Conservation (phyloP, 2,329 filamentous ascomycete species). For the Hypomyces rosellus region DNA sequence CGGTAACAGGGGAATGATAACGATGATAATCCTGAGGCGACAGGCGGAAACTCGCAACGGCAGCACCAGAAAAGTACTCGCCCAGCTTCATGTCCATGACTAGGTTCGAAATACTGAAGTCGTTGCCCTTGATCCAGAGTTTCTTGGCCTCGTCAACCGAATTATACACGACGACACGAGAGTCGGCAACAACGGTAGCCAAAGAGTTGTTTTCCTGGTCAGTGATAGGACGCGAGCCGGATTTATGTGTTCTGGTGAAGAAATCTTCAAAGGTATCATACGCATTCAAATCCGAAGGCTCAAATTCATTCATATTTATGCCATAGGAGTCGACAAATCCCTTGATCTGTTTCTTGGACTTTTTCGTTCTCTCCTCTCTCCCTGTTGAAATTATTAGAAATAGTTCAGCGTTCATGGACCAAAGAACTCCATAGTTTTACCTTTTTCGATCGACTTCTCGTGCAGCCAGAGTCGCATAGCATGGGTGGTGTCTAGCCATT, state of each 20-base stretch:
- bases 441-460: constrained; percentile 25
- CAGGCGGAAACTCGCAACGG: constrained; percentile 35
- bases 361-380: constrained; percentile 21
- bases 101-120: constrained; percentile 35
- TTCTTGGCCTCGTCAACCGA: constrained; percentile 25
- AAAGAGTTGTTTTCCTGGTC: constrained; percentile 18
- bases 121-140: constrained; percentile 38
- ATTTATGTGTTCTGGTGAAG: constrained; percentile 29
- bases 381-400: constrained; percentile 2
- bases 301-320: constrained; percentile 33
- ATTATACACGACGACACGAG: constrained; percentile 30
- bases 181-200: constrained; percentile 30
- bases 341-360: constrained; percentile 29
- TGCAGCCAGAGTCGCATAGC: constrained; percentile 31
- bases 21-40: constrained; percentile 41
- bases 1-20: constrained; percentile 37
- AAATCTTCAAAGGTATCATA: constrained; percentile 34
- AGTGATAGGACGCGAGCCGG: constrained; percentile 24
- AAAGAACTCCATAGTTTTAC: constrained; percentile 14
- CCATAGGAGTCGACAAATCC: constrained; percentile 30
- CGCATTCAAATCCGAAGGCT: constrained; percentile 26
- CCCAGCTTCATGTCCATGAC: constrained; percentile 28
- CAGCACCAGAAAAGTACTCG: constrained; percentile 26
- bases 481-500: constrained; percentile 34
- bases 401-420: too few relatives aligned